Conservation (phyloP, 129 eudicot species). For the Chrysanthemum lavandulifolium region DNA sequence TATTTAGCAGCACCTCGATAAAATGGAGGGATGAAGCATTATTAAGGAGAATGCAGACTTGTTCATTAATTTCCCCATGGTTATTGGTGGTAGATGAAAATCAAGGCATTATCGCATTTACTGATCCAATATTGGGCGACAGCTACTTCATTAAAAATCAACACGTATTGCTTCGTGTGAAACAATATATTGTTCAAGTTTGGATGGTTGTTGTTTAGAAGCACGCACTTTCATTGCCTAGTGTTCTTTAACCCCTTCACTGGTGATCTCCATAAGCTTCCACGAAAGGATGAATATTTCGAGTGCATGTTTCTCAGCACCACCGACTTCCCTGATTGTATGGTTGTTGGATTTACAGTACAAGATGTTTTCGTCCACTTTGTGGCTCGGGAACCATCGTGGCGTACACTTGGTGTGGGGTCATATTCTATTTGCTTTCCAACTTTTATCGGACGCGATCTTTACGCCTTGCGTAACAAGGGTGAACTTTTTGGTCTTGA, state of each 20-base stretch:
- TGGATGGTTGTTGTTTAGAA: slow-evolving; percentile 31
- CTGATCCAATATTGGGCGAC: slow-evolving; percentile 27
- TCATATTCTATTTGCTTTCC: no score
- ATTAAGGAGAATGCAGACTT: slow-evolving; percentile 3
- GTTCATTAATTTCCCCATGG: slow-evolving; percentile 26
- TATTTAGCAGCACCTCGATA: slow-evolving; percentile 14
- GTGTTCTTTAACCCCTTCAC: slow-evolving; percentile 28
- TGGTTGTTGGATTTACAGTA: no score
- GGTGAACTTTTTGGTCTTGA: no score
- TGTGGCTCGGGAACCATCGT: not conserved
- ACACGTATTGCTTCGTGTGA: not conserved
- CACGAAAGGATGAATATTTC: not conserved
- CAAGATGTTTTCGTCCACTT: no score
- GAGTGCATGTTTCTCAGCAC: slow-evolving; percentile 9
- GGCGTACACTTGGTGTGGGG: no score
- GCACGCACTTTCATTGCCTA: not conserved
- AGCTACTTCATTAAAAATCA: not conserved
- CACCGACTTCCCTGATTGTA: not conserved
- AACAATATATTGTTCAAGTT: slow-evolving; percentile 13
- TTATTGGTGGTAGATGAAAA: slow-evolving; percentile 9
- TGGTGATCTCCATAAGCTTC: slow-evolving; percentile 1
- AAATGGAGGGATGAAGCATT: slow-evolving; percentile 3
- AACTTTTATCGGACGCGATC: no score
- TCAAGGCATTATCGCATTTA: slow-evolving; percentile 2
- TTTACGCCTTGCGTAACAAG: no score